Evolutionary conservation across 495 filamentous ascomycete genomes (phyloP), one percentile per base, ranked within the genome.

Genomic region (Penicillium desertorum): DNA sequence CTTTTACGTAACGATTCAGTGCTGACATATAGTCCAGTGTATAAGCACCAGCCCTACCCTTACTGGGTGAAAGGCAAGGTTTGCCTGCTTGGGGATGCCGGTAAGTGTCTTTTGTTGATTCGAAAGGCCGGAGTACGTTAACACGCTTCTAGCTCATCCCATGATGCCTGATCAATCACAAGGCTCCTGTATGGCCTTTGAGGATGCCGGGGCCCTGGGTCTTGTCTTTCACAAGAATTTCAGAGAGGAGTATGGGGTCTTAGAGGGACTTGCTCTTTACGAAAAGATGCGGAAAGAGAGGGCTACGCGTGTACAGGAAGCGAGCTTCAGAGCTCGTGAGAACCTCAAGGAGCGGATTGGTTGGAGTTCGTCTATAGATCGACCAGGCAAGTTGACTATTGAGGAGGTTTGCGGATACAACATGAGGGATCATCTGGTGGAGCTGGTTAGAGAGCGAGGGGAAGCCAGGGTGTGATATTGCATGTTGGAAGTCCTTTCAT

Each of bases 111-210:
- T 29, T 3, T 16, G n/a, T n/a, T 43, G 17, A 19, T 43, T 5
- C 11, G 0, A 30, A 14, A 54, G 12, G 9, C 2, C 2, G 1
- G 27, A 29, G 1, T 29, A 23, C 11, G 0, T 19, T 54, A 3
- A 51, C 23, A 4, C 14, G 4, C 2, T 45, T 5, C 1, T 66
- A 17, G 80, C 77, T 2, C 80, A 82, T 59, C 78, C 80, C 1
- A 82, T 81, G 80, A 71, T 82, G 39, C 80, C 80, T 1, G 64
- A 77, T 55, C 71, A 75, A 34, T 64, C 60, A 0, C 71, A 77
- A 55, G 74, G 74, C 5, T 64, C 69, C 0, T 73, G 73, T 51
- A 66, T 66, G 67, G 74, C 74, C 2, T 69, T 77, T 39, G 74
- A 77, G 59, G 74, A 77, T 51, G 73, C 73, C 0, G 74, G 60